A percentile compares a stretch with the other conserved stretches of the same genome.
phyloP scores from a whole-genome alignment of 2,329 filamentous ascomycete species.

The Cladophialophora immunda region DNA sequence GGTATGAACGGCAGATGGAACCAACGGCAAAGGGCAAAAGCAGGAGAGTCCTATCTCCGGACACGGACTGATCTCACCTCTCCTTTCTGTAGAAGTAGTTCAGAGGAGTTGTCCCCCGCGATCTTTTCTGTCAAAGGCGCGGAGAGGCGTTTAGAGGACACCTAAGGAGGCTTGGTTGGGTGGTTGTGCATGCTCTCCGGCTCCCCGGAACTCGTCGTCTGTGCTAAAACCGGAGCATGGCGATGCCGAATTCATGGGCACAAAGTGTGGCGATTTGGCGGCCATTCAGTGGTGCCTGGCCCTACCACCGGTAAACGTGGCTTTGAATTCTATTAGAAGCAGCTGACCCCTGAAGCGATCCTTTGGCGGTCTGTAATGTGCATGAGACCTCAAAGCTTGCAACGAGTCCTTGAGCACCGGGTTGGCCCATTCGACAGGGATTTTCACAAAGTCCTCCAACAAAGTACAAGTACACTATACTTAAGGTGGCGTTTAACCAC shows the following conservation, averaged over 20 bases:
- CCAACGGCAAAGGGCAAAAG: too few species aligned
- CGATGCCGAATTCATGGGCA: background rate
- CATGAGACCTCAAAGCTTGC: background rate
- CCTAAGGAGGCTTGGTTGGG: background rate
- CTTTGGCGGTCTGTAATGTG: background rate
- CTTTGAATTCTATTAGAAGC: background rate
- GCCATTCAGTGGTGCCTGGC: background rate
- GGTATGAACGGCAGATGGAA: background rate
- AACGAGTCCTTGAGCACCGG: background rate
- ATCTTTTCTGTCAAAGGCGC: too few species aligned
- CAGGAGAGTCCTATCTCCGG: too few species aligned
- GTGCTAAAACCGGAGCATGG: background rate
- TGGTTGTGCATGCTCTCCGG: background rate
- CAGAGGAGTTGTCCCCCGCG: too few species aligned
- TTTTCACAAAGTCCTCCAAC: too few species aligned
- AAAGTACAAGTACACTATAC: too few species aligned
- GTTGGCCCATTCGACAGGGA: too few species aligned
- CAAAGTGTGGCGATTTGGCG: background rate
- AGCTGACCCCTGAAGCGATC: background rate
- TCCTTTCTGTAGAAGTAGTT: too few species aligned
- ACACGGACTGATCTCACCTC: too few species aligned
- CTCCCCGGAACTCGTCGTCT: background rate
- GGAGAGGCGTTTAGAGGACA: too few species aligned
- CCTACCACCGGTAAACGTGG: background rate
- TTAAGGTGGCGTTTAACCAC: too few species aligned